Evolutionary conservation across 257 asterid species (phyloP), one percentile per base, ranked within the genome.

Genomic region (Cinchona pubescens): DNA sequence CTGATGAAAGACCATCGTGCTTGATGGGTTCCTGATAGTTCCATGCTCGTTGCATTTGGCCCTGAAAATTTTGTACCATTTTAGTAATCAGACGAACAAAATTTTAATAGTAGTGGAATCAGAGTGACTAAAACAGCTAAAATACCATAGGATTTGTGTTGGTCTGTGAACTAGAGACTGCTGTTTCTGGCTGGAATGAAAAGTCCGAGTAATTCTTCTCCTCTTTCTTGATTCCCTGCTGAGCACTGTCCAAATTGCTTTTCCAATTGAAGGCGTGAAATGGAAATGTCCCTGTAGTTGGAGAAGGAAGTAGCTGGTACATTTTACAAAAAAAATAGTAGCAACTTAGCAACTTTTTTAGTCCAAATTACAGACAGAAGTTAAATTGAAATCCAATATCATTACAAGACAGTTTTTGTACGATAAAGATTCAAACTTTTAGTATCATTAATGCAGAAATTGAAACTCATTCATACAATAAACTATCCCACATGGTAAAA

Each of bases 301-400:
- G 97, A 74, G 98, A 94, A 43, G 94, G 93, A 80, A 94, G 82
- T 78, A 89, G 62, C 98, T 94, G 98, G 98, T 85, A 82, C 14
- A 32, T 19, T 68, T 3, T 60, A 48, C 30, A 72, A 27, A 53
- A 18, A 2, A 66, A 23, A 48, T 19, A 12, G 11, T 12, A 59
- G 48, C 37, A 45, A 63, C 8, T 51, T 67, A 67, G 60, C 9
- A 42, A 76, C 43, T 6, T 60, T 6, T 60, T 21, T 16, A 27
- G 29, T 18, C 14, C 46, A 21, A 45, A 16, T 4, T 53, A 4
- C 3, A 21, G 4, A 32, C 1, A 32, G 45, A 32, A 62, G 42
- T 25, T n/a, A 9, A 42, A 30, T 4, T 6, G 40, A n/a, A n/a
- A n/a, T 62, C 23, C 1, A 0, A 27, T 11, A 62, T 32, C 43